Evolutionary conservation across 441 rosid genomes (phyloP), one percentile per base, ranked within the genome.

Genomic region (Arabidopsis lyrata): DNA sequence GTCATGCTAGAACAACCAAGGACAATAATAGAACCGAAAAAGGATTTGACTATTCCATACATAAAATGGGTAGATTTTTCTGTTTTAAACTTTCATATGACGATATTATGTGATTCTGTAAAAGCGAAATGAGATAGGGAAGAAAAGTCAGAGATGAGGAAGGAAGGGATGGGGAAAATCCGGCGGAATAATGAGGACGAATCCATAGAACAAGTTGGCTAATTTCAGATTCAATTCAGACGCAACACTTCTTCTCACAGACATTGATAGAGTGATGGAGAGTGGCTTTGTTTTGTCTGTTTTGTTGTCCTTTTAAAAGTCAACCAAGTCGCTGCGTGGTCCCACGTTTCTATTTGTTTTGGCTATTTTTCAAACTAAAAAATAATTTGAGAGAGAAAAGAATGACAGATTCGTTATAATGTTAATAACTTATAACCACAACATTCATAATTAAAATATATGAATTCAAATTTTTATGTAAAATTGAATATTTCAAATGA

Each of bases 141-240:
- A 77, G 72, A 65, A 70, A 57, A 71, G 80, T 77, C 76, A 70
- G 68, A 71, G 63, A 70, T 63, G 76, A 64, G 61, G 72, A 70
- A 31, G 56, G 52, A 35, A 38, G 22, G 24, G 47, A 74, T 41
- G 79, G 70, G 52, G 3, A 47, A 68, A 55, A 52, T 45, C 24
- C 29, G 22, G 74, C 48, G 44, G 52, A 48, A 41, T 67, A 50
- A 41, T 66, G 41, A 59, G 68, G 48, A 8, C 14, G 56, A 75
- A 68, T 76, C 32, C 75, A 63, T 29, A 48, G 8, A 62, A 68
- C 79, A 76, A 76, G 75, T 76, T 76, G 79, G 75, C 62, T 68
- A n/a, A 59, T 13, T 62, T 39, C 45, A 47, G 75, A 61, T 62
- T 42, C 52, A 42, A 47, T 69, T 59, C 73, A 77, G 56, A 77